Conservation (phyloP, 2,329 filamentous ascomycete genomes). For the Fusarium sp. region DNA sequence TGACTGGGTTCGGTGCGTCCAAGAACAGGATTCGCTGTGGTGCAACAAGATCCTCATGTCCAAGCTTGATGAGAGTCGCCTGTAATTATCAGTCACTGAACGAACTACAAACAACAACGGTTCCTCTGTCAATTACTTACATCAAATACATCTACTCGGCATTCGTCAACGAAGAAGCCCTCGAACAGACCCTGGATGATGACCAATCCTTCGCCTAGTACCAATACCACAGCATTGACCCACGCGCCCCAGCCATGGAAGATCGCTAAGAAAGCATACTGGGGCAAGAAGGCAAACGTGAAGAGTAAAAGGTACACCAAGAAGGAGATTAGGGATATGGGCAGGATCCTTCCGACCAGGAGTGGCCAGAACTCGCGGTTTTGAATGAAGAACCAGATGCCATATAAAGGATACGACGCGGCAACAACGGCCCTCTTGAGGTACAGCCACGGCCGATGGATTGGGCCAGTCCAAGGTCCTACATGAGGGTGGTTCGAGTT, state of each 20-base stretch:
- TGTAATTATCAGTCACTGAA: conserved; percentile 44
- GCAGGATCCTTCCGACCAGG: conserved; percentile 79
- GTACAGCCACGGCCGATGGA: conserved; percentile 54
- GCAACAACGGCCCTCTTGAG: conserved; percentile 56
- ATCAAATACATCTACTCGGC: conserved; percentile 84
- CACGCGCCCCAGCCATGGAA: conserved; percentile 91
- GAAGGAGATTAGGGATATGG: conserved; percentile 81
- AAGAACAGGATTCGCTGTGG: conserved; percentile 71
- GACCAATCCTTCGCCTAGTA: conserved; percentile 82
- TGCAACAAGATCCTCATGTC: conserved; percentile 73
- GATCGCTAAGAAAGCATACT: conserved; percentile 87
- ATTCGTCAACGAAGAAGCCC: conserved; percentile 83
- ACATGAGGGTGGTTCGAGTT: conserved; percentile 21
- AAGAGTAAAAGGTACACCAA: conserved; percentile 89
- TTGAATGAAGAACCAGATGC: conserved; percentile 82
- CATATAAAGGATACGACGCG: conserved; percentile 69
- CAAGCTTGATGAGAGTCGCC: conserved; percentile 78
- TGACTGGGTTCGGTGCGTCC: conserved; percentile 77
- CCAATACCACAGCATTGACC: conserved; percentile 86
- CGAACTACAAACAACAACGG: not conserved
- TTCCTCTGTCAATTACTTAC: conserved; percentile 54
- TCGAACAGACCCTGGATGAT: conserved; percentile 77
- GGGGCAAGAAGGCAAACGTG: conserved; percentile 85
- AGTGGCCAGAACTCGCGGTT: conserved; percentile 86
- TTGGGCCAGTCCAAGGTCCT: conserved; percentile 31